Percentiles rank a stretch among this genome's conserved stretches.
Conservation (phyloP, 495 filamentous ascomycete species). For the Thermothielavioides terrestris region DNA sequence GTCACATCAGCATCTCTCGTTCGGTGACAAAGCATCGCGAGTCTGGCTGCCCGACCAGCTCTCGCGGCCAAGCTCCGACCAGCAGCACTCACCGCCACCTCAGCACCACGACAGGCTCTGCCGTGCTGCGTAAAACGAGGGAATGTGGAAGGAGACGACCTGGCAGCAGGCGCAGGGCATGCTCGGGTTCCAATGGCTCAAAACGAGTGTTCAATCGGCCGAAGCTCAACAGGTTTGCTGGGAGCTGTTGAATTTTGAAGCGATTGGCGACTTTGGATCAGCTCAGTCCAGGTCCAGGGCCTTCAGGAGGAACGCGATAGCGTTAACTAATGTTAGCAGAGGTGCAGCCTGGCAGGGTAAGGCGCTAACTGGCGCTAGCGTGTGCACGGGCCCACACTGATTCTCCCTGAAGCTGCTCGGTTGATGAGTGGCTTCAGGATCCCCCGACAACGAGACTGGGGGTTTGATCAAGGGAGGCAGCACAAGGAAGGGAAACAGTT, state of each 20-base stretch:
- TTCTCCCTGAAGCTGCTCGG: not conserved
- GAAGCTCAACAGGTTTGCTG: constrained; percentile 8
- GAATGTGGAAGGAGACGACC: constrained; percentile 6
- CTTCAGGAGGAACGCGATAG: too few relatives aligned
- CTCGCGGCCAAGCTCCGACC: constrained; percentile 6
- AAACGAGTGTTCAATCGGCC: constrained; percentile 12
- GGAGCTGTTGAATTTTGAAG: constrained; percentile 10
- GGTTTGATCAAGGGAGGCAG: too few relatives aligned
- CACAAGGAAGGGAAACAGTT: too few relatives aligned
- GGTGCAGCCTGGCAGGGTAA: not conserved
- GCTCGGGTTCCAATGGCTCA: constrained; percentile 12
- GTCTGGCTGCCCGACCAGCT: constrained; percentile 18
- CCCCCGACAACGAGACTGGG: too few relatives aligned
- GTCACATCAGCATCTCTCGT: constrained; percentile 2
- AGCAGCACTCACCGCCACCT: constrained; percentile 8
- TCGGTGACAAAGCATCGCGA: constrained; percentile 4
- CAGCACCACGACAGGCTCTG: not conserved
- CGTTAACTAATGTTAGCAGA: not conserved
- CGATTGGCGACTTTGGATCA: not conserved
- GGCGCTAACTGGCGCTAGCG: not conserved
- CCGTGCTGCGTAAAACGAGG: constrained; percentile 11
- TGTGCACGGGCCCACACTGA: not conserved
- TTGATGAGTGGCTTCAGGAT: too few relatives aligned
- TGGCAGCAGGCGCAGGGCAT: constrained; percentile 2
- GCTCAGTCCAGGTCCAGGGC: too few relatives aligned